Evolutionary conservation across 129 eudicot species (phyloP).

Genomic region (Chrysanthemum makinoi): DNA sequence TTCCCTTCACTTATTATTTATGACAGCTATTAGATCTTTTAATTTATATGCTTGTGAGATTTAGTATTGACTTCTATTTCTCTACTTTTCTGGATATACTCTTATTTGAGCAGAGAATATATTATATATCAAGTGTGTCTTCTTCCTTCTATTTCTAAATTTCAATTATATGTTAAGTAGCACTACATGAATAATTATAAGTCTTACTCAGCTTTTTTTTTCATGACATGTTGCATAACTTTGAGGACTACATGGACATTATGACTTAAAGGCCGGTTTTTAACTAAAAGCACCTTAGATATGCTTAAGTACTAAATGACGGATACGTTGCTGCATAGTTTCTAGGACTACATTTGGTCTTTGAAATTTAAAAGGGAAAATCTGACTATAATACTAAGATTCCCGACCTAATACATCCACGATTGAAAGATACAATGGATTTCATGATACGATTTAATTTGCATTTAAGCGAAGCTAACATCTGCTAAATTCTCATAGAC

Average conservation of each 20-base stretch:
- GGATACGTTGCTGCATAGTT: too few relatives aligned
- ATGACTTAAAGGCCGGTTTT: too few relatives aligned
- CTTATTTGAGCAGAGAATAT: too few relatives aligned
- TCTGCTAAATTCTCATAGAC: neutral
- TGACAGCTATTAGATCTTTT: constrained; percentile 25
- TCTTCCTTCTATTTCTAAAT: neutral
- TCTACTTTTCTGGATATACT: constrained; percentile 3
- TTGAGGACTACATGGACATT: too few relatives aligned
- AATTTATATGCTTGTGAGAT: constrained; percentile 1
- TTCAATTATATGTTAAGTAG: neutral
- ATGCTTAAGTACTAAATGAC: too few relatives aligned
- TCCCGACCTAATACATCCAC: neutral
- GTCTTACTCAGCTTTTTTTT: too few relatives aligned
- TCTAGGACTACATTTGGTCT: too few relatives aligned
- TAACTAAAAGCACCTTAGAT: too few relatives aligned
- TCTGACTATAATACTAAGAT: neutral
- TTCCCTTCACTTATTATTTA: neutral
- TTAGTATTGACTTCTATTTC: constrained; percentile 21
- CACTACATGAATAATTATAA: neutral
- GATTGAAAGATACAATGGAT: neutral
- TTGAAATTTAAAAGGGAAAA: too few relatives aligned
- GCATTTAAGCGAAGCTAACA: too few relatives aligned
- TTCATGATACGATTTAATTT: too few relatives aligned
- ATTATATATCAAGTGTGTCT: neutral
- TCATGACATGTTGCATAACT: too few relatives aligned